Evolutionary conservation across 2,329 filamentous ascomycete species (phyloP).

Genomic region (Ophiostoma angusticollis): DNA sequence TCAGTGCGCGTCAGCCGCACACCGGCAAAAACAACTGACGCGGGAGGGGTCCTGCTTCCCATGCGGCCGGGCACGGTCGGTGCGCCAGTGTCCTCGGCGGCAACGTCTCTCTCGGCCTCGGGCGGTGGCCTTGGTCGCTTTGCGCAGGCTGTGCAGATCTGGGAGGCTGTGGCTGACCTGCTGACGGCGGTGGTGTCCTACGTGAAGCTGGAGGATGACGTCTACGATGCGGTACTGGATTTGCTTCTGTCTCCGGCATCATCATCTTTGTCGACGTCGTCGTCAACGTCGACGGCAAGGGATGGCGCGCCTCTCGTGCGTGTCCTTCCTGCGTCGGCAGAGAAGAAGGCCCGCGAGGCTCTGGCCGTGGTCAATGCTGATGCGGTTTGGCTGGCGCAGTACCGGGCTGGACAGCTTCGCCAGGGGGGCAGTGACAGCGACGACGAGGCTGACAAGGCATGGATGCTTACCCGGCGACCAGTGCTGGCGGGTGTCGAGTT

Average conservation of each 20-base stretch:
- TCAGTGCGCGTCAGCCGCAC: background rate
- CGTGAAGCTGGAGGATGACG: slow-evolving; percentile 52
- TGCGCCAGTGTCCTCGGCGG: background rate
- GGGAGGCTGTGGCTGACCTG: slow-evolving; percentile 48
- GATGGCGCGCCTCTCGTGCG: background rate
- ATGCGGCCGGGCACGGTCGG: background rate
- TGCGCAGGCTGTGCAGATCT: slow-evolving; percentile 48
- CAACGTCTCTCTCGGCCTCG: slow-evolving; percentile 1
- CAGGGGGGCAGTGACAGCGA: slow-evolving; percentile 23
- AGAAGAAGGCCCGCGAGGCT: slow-evolving; percentile 37
- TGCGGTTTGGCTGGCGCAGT: slow-evolving; percentile 59
- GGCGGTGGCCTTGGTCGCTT: slow-evolving; percentile 40
- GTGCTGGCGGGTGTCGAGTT: slow-evolving; percentile 11
- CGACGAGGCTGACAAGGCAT: background rate
- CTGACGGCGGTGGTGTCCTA: slow-evolving; percentile 48
- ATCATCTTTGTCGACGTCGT: too few relatives aligned
- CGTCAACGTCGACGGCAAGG: too few relatives aligned
- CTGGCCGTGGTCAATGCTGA: slow-evolving; percentile 57
- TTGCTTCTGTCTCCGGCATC: slow-evolving; percentile 37
- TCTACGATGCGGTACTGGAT: slow-evolving; percentile 59
- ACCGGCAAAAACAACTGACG: background rate
- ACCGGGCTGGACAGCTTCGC: slow-evolving; percentile 17
- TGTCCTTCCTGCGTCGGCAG: slow-evolving; percentile 24
- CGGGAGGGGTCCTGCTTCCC: background rate
- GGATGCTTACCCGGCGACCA: slow-evolving; percentile 9